Evolutionary conservation across 345 rosid genomes (phyloP), one percentile per base, ranked within the genome.

Genomic region (Eucalyptus guilfoylei): DNA sequence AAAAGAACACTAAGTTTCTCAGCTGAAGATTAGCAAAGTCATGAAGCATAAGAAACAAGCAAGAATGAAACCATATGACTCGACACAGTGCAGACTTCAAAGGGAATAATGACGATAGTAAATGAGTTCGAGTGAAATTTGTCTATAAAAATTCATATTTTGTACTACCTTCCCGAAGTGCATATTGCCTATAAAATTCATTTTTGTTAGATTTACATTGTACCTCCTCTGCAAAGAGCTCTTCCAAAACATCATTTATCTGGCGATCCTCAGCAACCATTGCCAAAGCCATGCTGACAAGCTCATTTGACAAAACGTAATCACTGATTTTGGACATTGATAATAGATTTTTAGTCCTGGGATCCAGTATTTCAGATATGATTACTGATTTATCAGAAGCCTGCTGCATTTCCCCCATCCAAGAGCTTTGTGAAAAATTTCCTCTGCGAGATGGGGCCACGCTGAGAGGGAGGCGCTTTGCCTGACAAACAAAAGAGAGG

Each of bases 331-430:
- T 96, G 87, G 98, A 96, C 95, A 94, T 95, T 62, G 95, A 89
- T 62, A 96, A 72, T 34, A 96, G 88, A 89, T 96, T 96, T 88
- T 95, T 95, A 4, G 96, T 94, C 92, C 98, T 94, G 4, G 98
- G 98, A 87, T 96, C 96, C 54, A 96, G 91, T 90, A 96, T 96
- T 92, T 96, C 98, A 86, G 96, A 95, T 85, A 96, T 95, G 88
- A 96, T 94, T 21, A 96, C 95, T 17, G 96, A 95, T 86, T 93
- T 92, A 91, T 94, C 95, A 4, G 98, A 96, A 89, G 96, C 96
- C 91, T 96, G 94, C 89, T 96, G 97, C 97, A 96, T 96, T 90
- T 95, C 98, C 60, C 96, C 96, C 72, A 95, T 96, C 98, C 96
- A 95, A 47, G 96, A 94, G 80, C 94, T 92, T 55, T 90, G 96